Percentiles rank a stretch among this genome's conserved stretches.
phyloP scores from a whole-genome alignment of 495 filamentous ascomycete species.

The Durotheca rogersii region DNA sequence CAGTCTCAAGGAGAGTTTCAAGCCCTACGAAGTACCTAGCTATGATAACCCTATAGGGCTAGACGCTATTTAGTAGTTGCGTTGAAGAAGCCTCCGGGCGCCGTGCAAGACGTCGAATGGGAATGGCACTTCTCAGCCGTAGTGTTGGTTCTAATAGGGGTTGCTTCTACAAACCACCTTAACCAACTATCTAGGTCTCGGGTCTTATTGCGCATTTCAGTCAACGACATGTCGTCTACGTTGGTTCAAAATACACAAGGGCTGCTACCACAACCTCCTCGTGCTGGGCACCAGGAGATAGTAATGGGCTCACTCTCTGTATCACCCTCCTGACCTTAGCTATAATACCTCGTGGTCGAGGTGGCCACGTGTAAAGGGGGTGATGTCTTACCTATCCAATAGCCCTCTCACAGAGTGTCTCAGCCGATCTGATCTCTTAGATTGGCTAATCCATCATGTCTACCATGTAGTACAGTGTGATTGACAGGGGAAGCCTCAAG shows the following conservation, averaged over 20 bases:
- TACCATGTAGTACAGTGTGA: neutral
- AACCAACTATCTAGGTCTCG: neutral
- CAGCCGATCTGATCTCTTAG: neutral
- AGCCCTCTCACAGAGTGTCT: neutral
- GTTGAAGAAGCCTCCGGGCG: neutral
- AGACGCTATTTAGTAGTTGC: neutral
- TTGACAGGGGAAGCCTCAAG: neutral
- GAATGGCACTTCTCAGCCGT: neutral
- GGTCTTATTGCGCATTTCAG: neutral
- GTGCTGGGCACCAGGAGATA: neutral
- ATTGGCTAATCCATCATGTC: neutral
- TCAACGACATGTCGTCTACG: too few relatives aligned
- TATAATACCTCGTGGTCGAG: neutral
- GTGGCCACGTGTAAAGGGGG: slow-evolving; percentile 18
- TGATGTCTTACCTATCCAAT: slow-evolving; percentile 10
- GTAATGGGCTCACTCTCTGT: neutral
- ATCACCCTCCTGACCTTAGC: neutral
- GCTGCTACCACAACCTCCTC: too few relatives aligned
- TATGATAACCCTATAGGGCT: neutral
- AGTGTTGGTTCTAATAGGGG: too few relatives aligned
- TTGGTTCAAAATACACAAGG: too few relatives aligned
- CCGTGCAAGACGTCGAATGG: neutral
- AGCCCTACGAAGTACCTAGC: neutral
- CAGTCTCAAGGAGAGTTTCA: neutral
- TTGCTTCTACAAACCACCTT: neutral